Base-by-base conservation (phyloP, 2,329 filamentous ascomycete genomes). In the Botrytis paeoniae region DNA sequence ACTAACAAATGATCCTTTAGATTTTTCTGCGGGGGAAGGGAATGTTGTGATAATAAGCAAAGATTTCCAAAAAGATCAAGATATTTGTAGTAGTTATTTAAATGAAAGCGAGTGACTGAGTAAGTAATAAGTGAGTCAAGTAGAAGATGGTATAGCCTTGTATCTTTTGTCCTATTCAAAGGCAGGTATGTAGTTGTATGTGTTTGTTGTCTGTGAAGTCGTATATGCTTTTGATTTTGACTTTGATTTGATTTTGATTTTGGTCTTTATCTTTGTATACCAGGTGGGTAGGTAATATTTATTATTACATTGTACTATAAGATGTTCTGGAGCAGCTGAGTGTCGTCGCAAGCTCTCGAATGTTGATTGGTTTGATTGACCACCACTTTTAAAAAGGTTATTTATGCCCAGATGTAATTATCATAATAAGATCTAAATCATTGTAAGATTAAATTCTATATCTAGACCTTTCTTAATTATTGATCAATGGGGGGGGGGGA, bases 311-410 rank as follows among this genome's bases (percentile, higher is more conserved):
- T 54, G 12, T 57, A 18, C n/a, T 18, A 18, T 9, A 12, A 20
- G n/a, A 39, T 22, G 65, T 59, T 41, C 32, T 69, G 62, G 64
- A 69, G 71, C 71, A 62, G 71, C 71, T 73, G 71, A 64, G n/a
- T 48, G 71, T 60, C 57, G 57, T 70, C 57, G 69, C 57, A 70
- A 70, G 69, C 41, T n/a, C 22, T 41, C 7, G 22, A 25, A n/a
- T 41, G 37, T 35, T 62, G 41, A 63, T 51, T 70, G 57, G 57
- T 29, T 51, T 59, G 48, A 59, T 41, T 29, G 35, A 54, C 18
- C 20, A 69, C 65, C 16, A 69, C 45, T 68, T 41, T 69, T 14
- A 18, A 35, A 37, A 48, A 5, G 41, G 18, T 32, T n/a, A 14
- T 32, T 51, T 51, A 14, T 16, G n/a, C 25, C 41, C 29, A 60